Base-by-base conservation (phyloP, 192 early-diverging fungal species). In the Coemansia sp. region DNA sequence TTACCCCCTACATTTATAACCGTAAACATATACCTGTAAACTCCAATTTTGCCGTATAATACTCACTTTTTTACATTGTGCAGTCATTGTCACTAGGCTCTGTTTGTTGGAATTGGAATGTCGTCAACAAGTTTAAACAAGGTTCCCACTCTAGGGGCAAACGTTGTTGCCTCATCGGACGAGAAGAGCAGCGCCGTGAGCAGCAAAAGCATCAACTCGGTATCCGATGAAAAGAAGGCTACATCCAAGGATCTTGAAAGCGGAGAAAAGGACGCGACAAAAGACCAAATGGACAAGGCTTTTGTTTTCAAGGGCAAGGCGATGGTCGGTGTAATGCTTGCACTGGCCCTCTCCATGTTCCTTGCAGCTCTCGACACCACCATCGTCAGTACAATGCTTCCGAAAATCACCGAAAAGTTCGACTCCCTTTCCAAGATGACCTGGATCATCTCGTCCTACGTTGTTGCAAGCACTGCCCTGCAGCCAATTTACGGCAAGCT, bases 401-500 rank as follows among this genome's bases (percentile, higher is more conserved):
- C 89, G 9, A 68, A 62, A 11, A 91, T 91, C 30, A 78, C 84
- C 21, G 77, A 83, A 3, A 77, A 89, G 4, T 90, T 90, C 55
- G 75, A 88, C 30, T 82, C 89, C 0, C 75, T 87, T 3, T 71
- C 77, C 38, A 64, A 85, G 41, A 85, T 91, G 68, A 80, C 88
- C 1, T 96, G 94, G 94, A 90, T 95, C 38, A 91, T 88, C 21
- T 85, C 88, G 2, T 76, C 85, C 26, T 93, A 88, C 67, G 58
- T 92, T 24, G 70, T 92, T 53, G 85, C 88, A 12, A 81, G 77
- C 62, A 93, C 93, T 0, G 89, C 93, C 8, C 81, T 93, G 69
- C 88, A 92, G 69, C 92, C 93, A 5, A 65, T 92, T 15, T 95
- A 91, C 83, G 91, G 91, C 49, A 89, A 88, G 65, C 70, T 93